Base-by-base conservation (phyloP, 1,284 basidiomycete genomes). In the Takashimella tepidaria region DNA sequence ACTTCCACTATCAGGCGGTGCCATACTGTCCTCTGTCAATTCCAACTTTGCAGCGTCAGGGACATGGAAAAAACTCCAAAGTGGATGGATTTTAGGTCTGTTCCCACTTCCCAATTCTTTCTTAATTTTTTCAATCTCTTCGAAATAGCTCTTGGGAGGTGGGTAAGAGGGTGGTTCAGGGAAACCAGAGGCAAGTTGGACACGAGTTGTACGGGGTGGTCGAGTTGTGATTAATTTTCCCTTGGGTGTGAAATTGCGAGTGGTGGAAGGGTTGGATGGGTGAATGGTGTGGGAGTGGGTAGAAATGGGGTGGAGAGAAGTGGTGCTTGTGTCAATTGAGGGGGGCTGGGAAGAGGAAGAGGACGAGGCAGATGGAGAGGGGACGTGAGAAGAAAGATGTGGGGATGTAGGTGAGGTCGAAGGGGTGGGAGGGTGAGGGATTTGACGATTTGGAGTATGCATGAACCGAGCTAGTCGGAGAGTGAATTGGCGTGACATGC, bases 1-100 rank as follows among this genome's bases (percentile, higher is more conserved):
- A 56, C 61, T 71, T 10, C 66, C 70, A 53, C 58, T 54, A 45
- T 66, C 57, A 3, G 57, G 54, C 23, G 64, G 59, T 6, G 24
- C 16, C 48, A 26, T 47, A 48, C 47, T 45, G 45, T 59, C 45
- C 31, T 42, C 16, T n/a, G 37, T 41, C 25, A 58, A 47, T 21
- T 55, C 47, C 11, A 45, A 50, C 49, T 45, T 53, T 13, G 56
- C 61, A 8, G 19, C 41, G 5, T 43, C n/a, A 6, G 67, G 66
- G 1, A 70, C 59, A 47, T 69, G 66, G 65, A 76, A 75, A 60
- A 76, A 76, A 44, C 71, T 62, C 73, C 73, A 76, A 10, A 76
- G 61, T 3, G 73, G 72, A 58, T 76, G 74, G 19, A 52, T 48
- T 41, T 49, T 44, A n/a, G 60, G 56, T 22, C 16, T 41, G 43